Evolutionary conservation across 2,329 filamentous ascomycete species (phyloP), one percentile per base, ranked within the genome.

Genomic region (Aureobasidium sp.): DNA sequence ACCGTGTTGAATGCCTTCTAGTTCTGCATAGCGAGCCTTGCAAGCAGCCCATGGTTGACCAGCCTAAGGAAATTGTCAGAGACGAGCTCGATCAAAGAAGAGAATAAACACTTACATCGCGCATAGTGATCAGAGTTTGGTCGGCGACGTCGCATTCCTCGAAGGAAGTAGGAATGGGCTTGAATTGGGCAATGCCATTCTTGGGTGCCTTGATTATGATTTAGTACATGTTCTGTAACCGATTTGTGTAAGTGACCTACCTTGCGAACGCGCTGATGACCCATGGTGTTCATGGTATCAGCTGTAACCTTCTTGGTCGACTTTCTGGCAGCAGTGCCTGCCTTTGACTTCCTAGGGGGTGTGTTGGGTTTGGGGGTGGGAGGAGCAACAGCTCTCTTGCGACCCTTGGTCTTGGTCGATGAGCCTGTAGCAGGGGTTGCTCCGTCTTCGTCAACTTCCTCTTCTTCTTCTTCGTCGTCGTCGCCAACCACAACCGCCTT

Each of bases 1-100:
- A 1, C 70, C 74, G 15, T 73, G 69, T 7, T 65, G 64, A 57
- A 72, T 68, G 0, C 74, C 74, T 1, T 73, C 75, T 39, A 71
- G 31, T 31, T 68, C 65, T 27, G 65, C 64, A 65, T 69, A 73
- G 41, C 59, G 57, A 5, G 51, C 53, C 25, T 68, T 67, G 57
- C 73, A 71, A 8, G 65, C 62, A 14, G 63, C 59, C 72, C 72
- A 74, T 8, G 62, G 31, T 27, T 66, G 63, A 17, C 56, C 62
- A 15, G 22, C 42, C 62, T 64, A 36, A 1, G 41, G 5, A 22
- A 3, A 34, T 17, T 1, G 20, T 55, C 15, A 61, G 59, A 36
- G 22, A 20, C 27, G 27, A 39, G 3, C 31, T 17, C 12, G 22
- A 41, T 20, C 29, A 37, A 29, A 11, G 14, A 31, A 9, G 11